Conservation (phyloP, 257 asterid species). For the Capsicum rhomboideum region DNA sequence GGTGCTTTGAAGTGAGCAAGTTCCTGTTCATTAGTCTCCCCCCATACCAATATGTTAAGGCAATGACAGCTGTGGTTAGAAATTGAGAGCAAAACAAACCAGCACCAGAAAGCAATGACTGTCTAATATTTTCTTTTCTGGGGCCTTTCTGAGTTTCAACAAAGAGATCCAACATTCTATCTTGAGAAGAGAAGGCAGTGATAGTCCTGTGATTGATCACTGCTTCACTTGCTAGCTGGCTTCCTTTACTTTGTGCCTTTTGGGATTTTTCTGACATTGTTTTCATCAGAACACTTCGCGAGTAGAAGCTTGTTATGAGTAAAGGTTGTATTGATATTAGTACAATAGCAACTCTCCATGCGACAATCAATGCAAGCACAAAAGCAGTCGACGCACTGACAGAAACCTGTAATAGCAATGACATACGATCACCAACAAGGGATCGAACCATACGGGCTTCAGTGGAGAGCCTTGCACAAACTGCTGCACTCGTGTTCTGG, state of each 20-base stretch:
- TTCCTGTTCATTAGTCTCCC: slow-evolving; percentile 58
- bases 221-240: slow-evolving; percentile 75
- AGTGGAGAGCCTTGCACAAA: slow-evolving; percentile 46
- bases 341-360: slow-evolving; percentile 73
- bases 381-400: slow-evolving; percentile 48
- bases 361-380: slow-evolving; percentile 31
- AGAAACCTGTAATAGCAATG: slow-evolving; percentile 51
- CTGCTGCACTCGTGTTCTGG: slow-evolving; percentile 46
- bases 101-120: slow-evolving; percentile 61
- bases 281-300: slow-evolving; percentile 45
- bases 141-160: slow-evolving; percentile 36
- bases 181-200: slow-evolving; percentile 66
- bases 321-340: slow-evolving; percentile 63
- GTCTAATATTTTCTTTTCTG: slow-evolving; percentile 37
- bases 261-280: slow-evolving; percentile 44
- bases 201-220: slow-evolving; percentile 64
- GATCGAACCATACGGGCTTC: slow-evolving; percentile 56
- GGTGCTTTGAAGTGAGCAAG: slow-evolving; percentile 36
- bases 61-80: slow-evolving; percentile 41
- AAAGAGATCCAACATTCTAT: slow-evolving; percentile 40
- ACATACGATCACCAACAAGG: slow-evolving; percentile 59
- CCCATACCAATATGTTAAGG: slow-evolving; percentile 75
- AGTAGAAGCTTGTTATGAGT: slow-evolving; percentile 48
- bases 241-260: slow-evolving; percentile 60
- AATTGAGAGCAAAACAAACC: slow-evolving; percentile 53